A percentile compares a stretch with the other conserved stretches of the same genome.
phyloP scores from a whole-genome alignment of 257 asterid species.

The Leptodermis oblonga region DNA sequence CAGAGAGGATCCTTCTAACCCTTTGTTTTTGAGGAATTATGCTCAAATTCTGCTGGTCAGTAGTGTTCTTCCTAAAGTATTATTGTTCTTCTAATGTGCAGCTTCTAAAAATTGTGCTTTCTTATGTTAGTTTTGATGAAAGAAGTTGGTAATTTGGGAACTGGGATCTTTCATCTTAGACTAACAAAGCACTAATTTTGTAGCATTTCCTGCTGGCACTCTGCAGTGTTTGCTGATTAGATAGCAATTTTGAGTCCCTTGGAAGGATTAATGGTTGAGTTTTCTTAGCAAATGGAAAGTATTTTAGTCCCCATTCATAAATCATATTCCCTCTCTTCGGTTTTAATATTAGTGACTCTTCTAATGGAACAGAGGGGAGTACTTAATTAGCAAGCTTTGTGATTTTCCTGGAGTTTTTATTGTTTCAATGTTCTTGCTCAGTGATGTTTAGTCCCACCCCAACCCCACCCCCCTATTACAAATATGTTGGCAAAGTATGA shows the following conservation, averaged over 20 bases:
- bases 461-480: no score
- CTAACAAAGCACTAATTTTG: neutral
- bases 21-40: constrained; percentile 53
- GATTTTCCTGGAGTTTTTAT: neutral
- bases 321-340: neutral
- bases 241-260: neutral
- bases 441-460: neutral
- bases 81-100: neutral
- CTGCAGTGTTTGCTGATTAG: neutral
- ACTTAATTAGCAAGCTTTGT: neutral
- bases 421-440: neutral
- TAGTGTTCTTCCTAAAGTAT: neutral
- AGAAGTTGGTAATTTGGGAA: neutral
- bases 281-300: neutral
- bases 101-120: neutral
- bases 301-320: neutral
- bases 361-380: no score
- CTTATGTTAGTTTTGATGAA: neutral
- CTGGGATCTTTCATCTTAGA: neutral
- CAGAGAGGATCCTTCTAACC: constrained; percentile 41
- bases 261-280: neutral
- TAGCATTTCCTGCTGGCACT: neutral
- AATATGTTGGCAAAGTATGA: neutral
- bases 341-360: no score
- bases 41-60: constrained; percentile 72